These are phyloP conservation scores for Ehretia macrophylla DNA, from an alignment of 257 asterid genomes.

Conservation along the genomic window DNA sequence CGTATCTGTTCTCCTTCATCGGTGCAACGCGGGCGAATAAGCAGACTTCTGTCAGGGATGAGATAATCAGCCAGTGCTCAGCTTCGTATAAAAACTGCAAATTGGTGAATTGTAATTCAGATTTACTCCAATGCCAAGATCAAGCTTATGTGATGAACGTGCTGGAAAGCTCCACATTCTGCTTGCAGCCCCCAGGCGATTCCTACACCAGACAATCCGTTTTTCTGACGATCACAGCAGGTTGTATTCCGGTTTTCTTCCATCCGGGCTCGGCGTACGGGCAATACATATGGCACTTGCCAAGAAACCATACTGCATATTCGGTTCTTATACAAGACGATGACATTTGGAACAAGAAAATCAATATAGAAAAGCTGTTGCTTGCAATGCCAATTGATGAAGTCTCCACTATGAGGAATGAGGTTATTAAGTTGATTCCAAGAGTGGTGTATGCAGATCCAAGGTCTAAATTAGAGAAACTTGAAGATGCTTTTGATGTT, in stretches of 20 bases:
- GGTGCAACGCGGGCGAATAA: constrained; percentile 10
- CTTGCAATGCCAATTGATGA: background rate
- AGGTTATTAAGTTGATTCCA: background rate
- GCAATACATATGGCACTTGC: constrained; percentile 21
- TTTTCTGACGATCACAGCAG: constrained; percentile 19
- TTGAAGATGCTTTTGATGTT: background rate
- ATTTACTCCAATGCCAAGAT: constrained; percentile 1
- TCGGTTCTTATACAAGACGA: constrained; percentile 23
- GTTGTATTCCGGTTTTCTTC: constrained; percentile 27
- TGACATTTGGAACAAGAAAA: constrained; percentile 3
- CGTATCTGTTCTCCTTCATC: constrained; percentile 8
- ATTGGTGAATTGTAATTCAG: constrained; percentile 9
- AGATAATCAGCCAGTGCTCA: constrained; percentile 15
- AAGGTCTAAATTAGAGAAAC: background rate
- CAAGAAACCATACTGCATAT: constrained; percentile 11
- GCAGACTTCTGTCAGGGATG: constrained; percentile 7
- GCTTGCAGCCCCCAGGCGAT: constrained; percentile 26
- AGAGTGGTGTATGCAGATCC: background rate
- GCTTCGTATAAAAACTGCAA: constrained; percentile 7
- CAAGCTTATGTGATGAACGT: constrained; percentile 11
- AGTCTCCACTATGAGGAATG: background rate
- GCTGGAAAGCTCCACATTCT: constrained; percentile 17
- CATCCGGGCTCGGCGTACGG: constrained; percentile 11
- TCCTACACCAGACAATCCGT: constrained; percentile 16
- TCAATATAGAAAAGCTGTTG: constrained; percentile 5